phyloP scores from a whole-genome alignment of 306 rosid species.

The Cicer bijugum region DNA sequence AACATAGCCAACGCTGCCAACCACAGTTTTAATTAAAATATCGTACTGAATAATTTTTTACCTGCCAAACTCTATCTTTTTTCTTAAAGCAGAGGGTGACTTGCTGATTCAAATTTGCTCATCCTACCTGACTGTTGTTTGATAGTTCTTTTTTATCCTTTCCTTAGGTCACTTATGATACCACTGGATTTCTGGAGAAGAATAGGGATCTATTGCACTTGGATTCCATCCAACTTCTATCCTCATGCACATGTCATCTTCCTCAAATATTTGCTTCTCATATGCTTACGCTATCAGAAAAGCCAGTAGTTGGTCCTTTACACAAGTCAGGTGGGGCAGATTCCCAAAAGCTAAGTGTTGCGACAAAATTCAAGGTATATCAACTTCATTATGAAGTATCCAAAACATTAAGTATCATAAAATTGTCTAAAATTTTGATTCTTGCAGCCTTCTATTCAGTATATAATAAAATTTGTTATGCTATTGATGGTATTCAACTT shows the following conservation, averaged over 20 bases:
- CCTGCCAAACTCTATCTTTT: neutral
- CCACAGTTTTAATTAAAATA: slow-evolving; percentile 32
- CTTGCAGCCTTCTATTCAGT: neutral
- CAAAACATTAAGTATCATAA: slow-evolving; percentile 5
- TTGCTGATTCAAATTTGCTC: slow-evolving; percentile 32
- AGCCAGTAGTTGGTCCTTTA: slow-evolving; percentile 76
- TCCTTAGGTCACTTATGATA: slow-evolving; percentile 87
- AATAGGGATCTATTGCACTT: slow-evolving; percentile 92
- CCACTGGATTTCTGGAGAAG: slow-evolving; percentile 93
- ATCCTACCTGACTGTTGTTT: slow-evolving; percentile 53
- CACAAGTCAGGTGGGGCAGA: slow-evolving; percentile 94
- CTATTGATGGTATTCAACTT: slow-evolving; percentile 28
- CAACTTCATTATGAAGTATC: slow-evolving; percentile 30
- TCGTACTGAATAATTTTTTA: neutral
- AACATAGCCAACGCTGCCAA: neutral
- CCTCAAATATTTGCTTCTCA: slow-evolving; percentile 85
- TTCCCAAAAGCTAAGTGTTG: slow-evolving; percentile 97
- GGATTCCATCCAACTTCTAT: slow-evolving; percentile 93
- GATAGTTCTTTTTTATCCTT: slow-evolving; percentile 52
- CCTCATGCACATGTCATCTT: slow-evolving; percentile 87
- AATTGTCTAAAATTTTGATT: slow-evolving; percentile 24
- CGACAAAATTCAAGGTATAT: slow-evolving; percentile 90
- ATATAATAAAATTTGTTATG: slow-evolving; percentile 33
- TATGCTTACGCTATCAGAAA: slow-evolving; percentile 85
- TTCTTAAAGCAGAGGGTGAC: slow-evolving; percentile 9